These are phyloP conservation scores for Alternaria panax DNA, from an alignment of 2,329 filamentous ascomycete species.

Conservation along the genomic window DNA sequence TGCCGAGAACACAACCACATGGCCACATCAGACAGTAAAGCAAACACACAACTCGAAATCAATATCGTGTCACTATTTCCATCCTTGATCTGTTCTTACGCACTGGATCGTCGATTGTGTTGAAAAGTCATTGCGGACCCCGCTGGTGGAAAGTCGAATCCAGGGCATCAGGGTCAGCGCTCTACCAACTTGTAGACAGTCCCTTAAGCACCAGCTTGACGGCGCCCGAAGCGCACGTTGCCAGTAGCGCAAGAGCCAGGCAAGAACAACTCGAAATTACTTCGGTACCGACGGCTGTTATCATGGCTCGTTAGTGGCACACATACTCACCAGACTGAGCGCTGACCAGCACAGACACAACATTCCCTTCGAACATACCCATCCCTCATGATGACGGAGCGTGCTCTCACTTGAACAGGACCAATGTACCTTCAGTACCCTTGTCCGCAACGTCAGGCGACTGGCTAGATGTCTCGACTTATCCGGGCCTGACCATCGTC, in stretches of 20 bases:
- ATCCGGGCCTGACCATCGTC: conserved; percentile 50
- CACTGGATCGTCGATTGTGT: neutral
- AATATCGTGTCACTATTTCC: neutral
- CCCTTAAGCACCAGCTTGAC: conserved; percentile 4
- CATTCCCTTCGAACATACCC: conserved; percentile 48
- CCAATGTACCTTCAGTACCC: conserved; percentile 38
- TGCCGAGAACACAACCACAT: conserved; percentile 1
- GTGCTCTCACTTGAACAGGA: conserved; percentile 47
- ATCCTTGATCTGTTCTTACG: neutral
- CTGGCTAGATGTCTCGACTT: conserved; percentile 41
- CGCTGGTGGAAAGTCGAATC: neutral
- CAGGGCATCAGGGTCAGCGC: conserved; percentile 1
- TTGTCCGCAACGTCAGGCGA: conserved; percentile 44
- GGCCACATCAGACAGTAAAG: conserved; percentile 9
- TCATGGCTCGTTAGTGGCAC: conserved; percentile 31
- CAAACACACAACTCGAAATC: neutral
- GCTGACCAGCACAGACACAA: conserved; percentile 30
- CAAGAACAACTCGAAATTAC: conserved; percentile 2
- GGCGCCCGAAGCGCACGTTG: conserved; percentile 2
- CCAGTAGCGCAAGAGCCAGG: neutral
- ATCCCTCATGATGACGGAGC: conserved; percentile 52
- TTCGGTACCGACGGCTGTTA: conserved; percentile 5
- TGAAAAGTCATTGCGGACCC: conserved; percentile 1
- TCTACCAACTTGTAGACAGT: neutral
- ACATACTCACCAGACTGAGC: conserved; percentile 7